Percentiles rank a stretch among this genome's conserved stretches.
These are phyloP conservation scores for Clohesyomyces aquaticus DNA, from an alignment of 495 filamentous ascomycete species.

Conservation along the genomic window DNA sequence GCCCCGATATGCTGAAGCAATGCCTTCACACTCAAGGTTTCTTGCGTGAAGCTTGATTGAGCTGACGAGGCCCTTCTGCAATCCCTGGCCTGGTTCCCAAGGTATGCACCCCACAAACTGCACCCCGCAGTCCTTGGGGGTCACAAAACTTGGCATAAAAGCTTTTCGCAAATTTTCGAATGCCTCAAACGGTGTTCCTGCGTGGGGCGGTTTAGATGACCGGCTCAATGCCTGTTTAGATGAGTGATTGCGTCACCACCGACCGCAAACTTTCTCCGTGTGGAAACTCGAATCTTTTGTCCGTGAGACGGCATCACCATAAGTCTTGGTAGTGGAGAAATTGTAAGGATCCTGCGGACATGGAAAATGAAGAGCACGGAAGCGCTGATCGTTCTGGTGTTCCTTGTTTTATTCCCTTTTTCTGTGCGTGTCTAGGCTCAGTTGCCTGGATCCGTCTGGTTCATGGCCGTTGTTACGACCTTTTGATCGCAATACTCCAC, in stretches of 20 bases:
- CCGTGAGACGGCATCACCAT: background rate
- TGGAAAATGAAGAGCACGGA: no score
- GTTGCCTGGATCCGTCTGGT: conserved; percentile 7
- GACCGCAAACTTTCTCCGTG: background rate
- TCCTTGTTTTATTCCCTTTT: no score
- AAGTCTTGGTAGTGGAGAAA: background rate
- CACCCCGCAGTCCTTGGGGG: conserved; percentile 25
- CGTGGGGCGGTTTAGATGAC: background rate
- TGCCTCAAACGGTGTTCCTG: background rate
- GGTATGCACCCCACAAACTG: conserved; percentile 32
- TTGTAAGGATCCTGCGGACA: background rate
- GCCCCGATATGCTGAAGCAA: background rate
- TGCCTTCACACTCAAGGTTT: background rate
- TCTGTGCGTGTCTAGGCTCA: no score
- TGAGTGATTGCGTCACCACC: conserved; percentile 8
- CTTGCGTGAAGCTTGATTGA: conserved; percentile 24
- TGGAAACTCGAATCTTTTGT: background rate
- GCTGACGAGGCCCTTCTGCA: conserved; percentile 26
- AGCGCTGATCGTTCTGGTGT: background rate
- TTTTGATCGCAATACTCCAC: conserved; percentile 49
- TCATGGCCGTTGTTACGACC: conserved; percentile 30
- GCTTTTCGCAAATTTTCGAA: conserved; percentile 2
- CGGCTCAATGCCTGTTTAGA: conserved; percentile 3
- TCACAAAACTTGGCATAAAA: conserved; percentile 9
- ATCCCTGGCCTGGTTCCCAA: background rate